Percentiles rank a stretch among this genome's conserved stretches.
Conservation (phyloP, 108 stramenopile genomes). For the Pseudonitzschia pungens region DNA sequence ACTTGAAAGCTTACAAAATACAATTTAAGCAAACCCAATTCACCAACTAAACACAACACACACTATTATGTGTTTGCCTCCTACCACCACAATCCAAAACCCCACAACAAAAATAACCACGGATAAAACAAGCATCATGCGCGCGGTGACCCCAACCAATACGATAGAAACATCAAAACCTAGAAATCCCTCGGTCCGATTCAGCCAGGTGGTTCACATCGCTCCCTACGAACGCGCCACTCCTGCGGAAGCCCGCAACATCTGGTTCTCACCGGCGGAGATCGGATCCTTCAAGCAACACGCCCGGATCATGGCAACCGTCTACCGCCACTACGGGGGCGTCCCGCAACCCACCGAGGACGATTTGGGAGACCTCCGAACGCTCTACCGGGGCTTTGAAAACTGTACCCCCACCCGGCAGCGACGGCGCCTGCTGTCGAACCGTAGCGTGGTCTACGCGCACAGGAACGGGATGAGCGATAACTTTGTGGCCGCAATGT, state of each 20-base stretch:
- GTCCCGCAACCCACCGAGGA: not conserved
- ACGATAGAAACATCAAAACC: not conserved
- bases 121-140: not conserved
- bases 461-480: not conserved
- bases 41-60: too few species aligned
- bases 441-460: not conserved
- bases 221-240: constrained; percentile 1
- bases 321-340: not conserved
- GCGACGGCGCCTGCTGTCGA: not conserved
- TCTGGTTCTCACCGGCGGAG: not conserved
- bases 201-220: not conserved
- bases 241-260: not conserved
- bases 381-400: constrained; percentile 10
- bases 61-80: too few species aligned
- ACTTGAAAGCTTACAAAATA: too few species aligned
- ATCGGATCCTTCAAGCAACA: not conserved
- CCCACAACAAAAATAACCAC: not conserved
- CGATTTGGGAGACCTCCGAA: too few species aligned
- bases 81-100: not conserved
- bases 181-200: constrained; percentile 1
- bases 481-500: not conserved
- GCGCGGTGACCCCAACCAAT: too few species aligned
- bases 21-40: too few species aligned
- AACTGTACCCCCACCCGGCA: not conserved
- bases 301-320: not conserved